These are phyloP conservation scores for Cyclotella baltica DNA, from an alignment of 108 stramenopile genomes.

Conservation along the genomic window DNA sequence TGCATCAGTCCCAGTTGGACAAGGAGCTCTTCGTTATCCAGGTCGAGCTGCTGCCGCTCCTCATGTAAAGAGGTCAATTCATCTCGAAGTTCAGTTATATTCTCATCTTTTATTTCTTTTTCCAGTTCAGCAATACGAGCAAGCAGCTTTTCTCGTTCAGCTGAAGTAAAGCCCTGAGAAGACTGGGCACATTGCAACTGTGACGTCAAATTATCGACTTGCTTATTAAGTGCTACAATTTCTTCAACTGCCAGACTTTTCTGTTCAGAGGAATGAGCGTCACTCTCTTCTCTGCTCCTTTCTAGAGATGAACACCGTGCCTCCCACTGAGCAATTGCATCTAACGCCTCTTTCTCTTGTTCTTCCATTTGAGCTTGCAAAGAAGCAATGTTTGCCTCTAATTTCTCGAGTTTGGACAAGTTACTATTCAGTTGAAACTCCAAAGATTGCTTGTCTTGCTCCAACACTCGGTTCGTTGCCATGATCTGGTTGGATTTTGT, in stretches of 20 bases:
- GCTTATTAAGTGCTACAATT: conserved; percentile 13
- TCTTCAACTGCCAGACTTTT: not conserved
- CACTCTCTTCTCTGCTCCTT: conserved; percentile 9
- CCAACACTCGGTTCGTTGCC: not conserved
- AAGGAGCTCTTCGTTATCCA: conserved; percentile 83
- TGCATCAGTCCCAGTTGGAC: conserved; percentile 82
- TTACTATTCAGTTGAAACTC: conserved; percentile 23
- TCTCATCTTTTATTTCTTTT: conserved; percentile 38
- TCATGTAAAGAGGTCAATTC: conserved; percentile 54
- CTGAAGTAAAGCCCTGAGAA: conserved; percentile 12
- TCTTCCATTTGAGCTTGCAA: conserved; percentile 41
- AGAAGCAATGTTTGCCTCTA: not conserved
- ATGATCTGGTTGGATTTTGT: not conserved
- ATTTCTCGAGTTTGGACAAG: conserved; percentile 3
- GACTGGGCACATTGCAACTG: conserved; percentile 16
- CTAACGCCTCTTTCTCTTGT: conserved; percentile 63
- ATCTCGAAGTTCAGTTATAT: conserved; percentile 45
- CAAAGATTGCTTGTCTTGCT: not conserved
- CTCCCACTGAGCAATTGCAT: conserved; percentile 68
- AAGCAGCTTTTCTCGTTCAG: conserved; percentile 34
- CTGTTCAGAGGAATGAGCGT: not conserved
- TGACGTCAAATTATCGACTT: conserved; percentile 36
- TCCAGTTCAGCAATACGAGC: conserved; percentile 42
- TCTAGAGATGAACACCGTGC: conserved; percentile 47
- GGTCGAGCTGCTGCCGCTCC: conserved; percentile 61